Evolutionary conservation across 2,329 filamentous ascomycete species (phyloP), one percentile per base, ranked within the genome.

Genomic region (Scytalidium sp.): DNA sequence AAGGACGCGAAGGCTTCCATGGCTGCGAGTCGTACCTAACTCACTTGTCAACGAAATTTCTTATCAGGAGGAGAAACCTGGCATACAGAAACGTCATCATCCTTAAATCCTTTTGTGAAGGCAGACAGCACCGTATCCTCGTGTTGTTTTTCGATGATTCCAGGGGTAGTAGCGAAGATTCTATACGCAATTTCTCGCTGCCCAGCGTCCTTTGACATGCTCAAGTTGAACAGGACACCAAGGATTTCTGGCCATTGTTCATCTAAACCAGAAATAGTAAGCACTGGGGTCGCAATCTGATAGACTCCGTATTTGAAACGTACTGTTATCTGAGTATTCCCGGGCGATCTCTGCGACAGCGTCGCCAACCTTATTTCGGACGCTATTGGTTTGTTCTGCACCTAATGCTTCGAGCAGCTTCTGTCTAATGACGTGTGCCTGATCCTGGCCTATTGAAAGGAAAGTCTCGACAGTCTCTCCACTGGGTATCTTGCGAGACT

Each of bases 1-100:
- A 99, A 97, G 3, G 92, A 86, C 17, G 93, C 88, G 66, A 99
- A 99, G 7, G 94, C 94, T 66, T 97, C 92, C 84, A 97, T 96
- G 49, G 94, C 92, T 43, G 92, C 87, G 51, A 99, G 83, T 57
- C 91, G 88, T 50, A 99, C 93, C 83, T 93, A 56, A 21, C 41
- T 20, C 40, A 46, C 19, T 25, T 41, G 32, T 56, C 39, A 57
- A 47, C 46, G 29, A 29, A 44, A 19, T 41, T 17, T 44, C 27
- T 45, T 11, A 21, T n/a, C 22, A 9, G 29, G 15, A 36, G 13
- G 32, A 22, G 8, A 19, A 8, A 21, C n/a, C 9, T 43, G 45
- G 61, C 79, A 42, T 79, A 92, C 90, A 56, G 84, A 76, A 52
- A 93, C 85, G 46, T 90, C 85, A 47, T 87, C 85, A 70, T 99